phyloP scores from a whole-genome alignment of 257 asterid genomes.

The Gentiana dahurica region DNA sequence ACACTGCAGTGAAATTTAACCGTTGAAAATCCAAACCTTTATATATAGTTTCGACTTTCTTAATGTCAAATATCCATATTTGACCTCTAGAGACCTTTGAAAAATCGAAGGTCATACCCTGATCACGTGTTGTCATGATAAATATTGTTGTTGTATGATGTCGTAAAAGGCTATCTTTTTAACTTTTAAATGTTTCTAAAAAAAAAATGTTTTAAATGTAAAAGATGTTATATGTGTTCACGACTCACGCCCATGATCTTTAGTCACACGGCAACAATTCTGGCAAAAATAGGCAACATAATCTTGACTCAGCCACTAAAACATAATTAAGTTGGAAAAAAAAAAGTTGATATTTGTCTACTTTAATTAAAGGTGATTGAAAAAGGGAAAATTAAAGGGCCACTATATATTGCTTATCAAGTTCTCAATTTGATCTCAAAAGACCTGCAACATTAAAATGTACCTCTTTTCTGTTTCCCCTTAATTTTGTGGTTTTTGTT shows the following conservation, averaged over 20 bases:
- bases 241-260: too few relatives aligned
- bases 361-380: slow-evolving; percentile 27
- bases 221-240: neutral
- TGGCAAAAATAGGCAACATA: slow-evolving; percentile 19
- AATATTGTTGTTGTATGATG: too few relatives aligned
- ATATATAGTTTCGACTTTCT: too few relatives aligned
- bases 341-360: slow-evolving; percentile 21
- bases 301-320: slow-evolving; percentile 39
- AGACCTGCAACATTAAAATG: slow-evolving; percentile 2
- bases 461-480: neutral
- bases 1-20: too few relatives aligned
- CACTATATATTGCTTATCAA: slow-evolving; percentile 18
- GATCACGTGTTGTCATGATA: too few relatives aligned
- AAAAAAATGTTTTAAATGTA: neutral
- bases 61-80: too few relatives aligned
- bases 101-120: too few relatives aligned
- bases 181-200: too few relatives aligned
- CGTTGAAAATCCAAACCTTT: too few relatives aligned
- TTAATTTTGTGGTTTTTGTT: too few relatives aligned
- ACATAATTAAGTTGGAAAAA: neutral
- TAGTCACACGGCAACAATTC: neutral
- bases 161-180: too few relatives aligned
- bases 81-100: too few relatives aligned
- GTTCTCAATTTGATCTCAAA: slow-evolving; percentile 16
- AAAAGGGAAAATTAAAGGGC: slow-evolving; percentile 16